A percentile compares a stretch with the other conserved stretches of the same genome.
Evolutionary conservation across 805 yeast species (phyloP).

Genomic region (Candida sphagnicola): DNA sequence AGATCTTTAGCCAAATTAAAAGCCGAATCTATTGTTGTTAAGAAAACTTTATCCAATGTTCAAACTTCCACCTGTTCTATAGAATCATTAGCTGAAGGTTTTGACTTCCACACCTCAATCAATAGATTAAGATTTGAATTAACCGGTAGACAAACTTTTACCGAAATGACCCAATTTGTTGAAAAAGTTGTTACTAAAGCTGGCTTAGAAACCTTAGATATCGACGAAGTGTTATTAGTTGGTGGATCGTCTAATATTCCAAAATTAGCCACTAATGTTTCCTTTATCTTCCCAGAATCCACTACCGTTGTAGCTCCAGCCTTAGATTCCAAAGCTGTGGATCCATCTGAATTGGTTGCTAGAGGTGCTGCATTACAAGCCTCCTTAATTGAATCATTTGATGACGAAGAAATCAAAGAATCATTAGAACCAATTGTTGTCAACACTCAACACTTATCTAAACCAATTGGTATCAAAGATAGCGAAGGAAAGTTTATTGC

Average conservation of each 20-base stretch:
- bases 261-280: conserved; percentile 75
- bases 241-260: conserved; percentile 96
- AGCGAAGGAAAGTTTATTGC: conserved; percentile 70
- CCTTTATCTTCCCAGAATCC: conserved; percentile 74
- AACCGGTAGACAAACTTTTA: conserved; percentile 72
- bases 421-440: conserved; percentile 79
- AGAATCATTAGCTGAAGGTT: conserved; percentile 91
- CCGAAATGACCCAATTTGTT: conserved; percentile 73
- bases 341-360: conserved; percentile 86
- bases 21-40: conserved; percentile 77
- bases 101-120: conserved; percentile 86
- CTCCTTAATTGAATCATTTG: conserved; percentile 75
- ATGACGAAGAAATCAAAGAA: conserved; percentile 76
- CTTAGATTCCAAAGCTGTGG: conserved; percentile 67
- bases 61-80: conserved; percentile 86
- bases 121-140: conserved; percentile 94
- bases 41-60: conserved; percentile 90
- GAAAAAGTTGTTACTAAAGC: conserved; percentile 77
- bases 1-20: conserved; percentile 87
- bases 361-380: conserved; percentile 98
- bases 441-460: conserved; percentile 80
- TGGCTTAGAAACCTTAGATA: conserved; percentile 74
- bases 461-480: conserved; percentile 81
- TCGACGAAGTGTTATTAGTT: conserved; percentile 85
- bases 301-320: conserved; percentile 75